These are phyloP conservation scores for Jatropha curcas DNA, from an alignment of 345 rosid genomes.

Conservation along the genomic window DNA sequence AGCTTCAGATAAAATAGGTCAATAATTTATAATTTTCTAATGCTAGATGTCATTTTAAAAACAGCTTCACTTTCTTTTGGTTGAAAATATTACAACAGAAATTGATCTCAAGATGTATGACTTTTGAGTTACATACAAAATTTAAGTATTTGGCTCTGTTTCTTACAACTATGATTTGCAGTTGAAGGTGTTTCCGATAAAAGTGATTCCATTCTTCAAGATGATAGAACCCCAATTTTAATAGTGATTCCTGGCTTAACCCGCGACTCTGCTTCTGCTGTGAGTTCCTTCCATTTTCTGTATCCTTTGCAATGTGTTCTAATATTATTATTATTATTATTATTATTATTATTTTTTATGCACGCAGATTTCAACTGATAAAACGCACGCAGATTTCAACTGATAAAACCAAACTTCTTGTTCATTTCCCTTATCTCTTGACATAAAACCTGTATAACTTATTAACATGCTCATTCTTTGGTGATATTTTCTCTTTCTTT, in stretches of 20 bases:
- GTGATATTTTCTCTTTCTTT: not conserved
- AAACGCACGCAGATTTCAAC: too few species aligned
- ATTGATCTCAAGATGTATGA: too few species aligned
- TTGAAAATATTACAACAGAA: not conserved
- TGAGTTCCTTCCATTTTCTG: conserved; percentile 21
- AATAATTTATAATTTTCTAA: too few species aligned
- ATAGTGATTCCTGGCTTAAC: conserved; percentile 57
- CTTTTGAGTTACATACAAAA: too few species aligned
- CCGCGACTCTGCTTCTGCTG: conserved; percentile 50
- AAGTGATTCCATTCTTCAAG: conserved; percentile 19
- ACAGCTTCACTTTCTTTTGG: not conserved
- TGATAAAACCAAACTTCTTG: not conserved
- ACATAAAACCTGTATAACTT: too few species aligned
- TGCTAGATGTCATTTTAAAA: not conserved
- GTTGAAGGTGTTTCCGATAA: conserved; percentile 20
- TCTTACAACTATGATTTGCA: conserved; percentile 18
- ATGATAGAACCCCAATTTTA: conserved; percentile 42
- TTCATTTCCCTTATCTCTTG: not conserved
- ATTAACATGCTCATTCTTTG: not conserved
- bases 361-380: not conserved
- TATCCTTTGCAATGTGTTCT: not conserved
- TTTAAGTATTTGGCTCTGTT: too few species aligned
- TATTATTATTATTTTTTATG: too few species aligned
- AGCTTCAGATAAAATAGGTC: not conserved
- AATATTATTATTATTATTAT: too few species aligned